Base-by-base conservation (phyloP, 2,329 filamentous ascomycete genomes). In the Ophiocordyceps unilateralis region DNA sequence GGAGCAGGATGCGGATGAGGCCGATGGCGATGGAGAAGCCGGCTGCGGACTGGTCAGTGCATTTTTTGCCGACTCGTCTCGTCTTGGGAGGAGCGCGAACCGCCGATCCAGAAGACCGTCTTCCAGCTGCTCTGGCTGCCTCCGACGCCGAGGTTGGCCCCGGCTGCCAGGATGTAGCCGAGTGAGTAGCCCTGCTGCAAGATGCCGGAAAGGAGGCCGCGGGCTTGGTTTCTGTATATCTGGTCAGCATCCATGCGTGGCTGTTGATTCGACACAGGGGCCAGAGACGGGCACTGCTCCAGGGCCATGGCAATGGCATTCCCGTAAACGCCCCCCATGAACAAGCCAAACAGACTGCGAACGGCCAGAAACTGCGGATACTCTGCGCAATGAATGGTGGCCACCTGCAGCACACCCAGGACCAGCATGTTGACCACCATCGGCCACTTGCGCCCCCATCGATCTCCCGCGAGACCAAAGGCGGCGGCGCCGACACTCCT, bases 261-360 rank as follows among this genome's bases (percentile, higher is more conserved):
- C n/a, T n/a, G n/a, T n/a, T n/a, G n/a, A n/a, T n/a, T n/a, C n/a
- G n/a, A 26, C 23, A 26, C 23, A 26, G 11, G 23, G 23, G 23
- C 6, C 4, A 15, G 4, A 11, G 63, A 71, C 66, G 77, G 78
- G 59, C 76, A 81, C 51, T 81, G 78, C 55, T 87, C 83, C 9
- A 87, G 66, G 1, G 81, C 81, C 75, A 84, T 87, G 41, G 81
- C 80, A 39, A 83, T 79, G 30, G 81, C 81, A 52, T 85, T 84
- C 30, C 82, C 83, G 58, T 85, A 86, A 12, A 87, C 77, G 50
- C 83, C 83, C 32, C 82, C 83, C 82, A 87, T 87, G 59, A 84
- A 83, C 12, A 87, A 64, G 19, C 83, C 83, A 51, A 86, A 87
- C 12, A 86, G 61, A 47, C 75, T 74, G 41, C 83, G 69, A 1